These are phyloP conservation scores for Beta macrorhiza DNA, from an alignment of 179 eudicot genomes.

Conservation along the genomic window DNA sequence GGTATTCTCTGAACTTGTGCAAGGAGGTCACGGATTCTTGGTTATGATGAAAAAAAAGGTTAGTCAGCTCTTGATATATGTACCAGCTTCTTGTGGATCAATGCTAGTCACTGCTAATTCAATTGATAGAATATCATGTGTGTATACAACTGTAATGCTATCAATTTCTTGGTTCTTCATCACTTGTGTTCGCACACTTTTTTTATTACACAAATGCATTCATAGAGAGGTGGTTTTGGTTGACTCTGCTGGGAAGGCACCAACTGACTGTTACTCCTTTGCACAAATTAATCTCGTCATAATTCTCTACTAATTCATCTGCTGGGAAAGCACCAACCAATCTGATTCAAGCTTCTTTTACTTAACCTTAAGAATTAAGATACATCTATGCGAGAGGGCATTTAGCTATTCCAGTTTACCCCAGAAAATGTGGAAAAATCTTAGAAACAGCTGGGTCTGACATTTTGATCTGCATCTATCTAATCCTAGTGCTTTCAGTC, in stretches of 20 bases:
- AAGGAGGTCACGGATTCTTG: conserved; percentile 93
- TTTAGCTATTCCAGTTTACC: neutral
- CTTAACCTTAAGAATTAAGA: neutral
- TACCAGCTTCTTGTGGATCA: conserved; percentile 1
- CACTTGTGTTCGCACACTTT: neutral
- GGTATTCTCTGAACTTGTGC: conserved; percentile 95
- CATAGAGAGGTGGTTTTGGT: neutral
- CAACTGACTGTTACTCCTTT: neutral
- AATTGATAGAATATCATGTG: neutral
- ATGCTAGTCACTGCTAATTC: neutral
- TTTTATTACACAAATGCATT: neutral
- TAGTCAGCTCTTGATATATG: conserved; percentile 18
- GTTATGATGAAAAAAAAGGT: conserved; percentile 99
- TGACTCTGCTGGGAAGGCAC: neutral
- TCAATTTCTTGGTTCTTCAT: neutral
- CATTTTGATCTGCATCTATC: neutral
- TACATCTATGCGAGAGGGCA: too few species aligned
- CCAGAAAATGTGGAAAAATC: neutral
- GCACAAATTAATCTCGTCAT: neutral
- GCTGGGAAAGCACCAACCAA: neutral
- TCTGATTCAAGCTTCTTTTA: neutral
- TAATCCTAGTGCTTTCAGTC: neutral
- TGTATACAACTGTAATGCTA: neutral
- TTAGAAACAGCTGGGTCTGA: neutral
- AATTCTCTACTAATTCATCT: too few species aligned